Base-by-base conservation (phyloP, 2,329 filamentous ascomycete genomes). In the Phyllosticta citriasiana region DNA sequence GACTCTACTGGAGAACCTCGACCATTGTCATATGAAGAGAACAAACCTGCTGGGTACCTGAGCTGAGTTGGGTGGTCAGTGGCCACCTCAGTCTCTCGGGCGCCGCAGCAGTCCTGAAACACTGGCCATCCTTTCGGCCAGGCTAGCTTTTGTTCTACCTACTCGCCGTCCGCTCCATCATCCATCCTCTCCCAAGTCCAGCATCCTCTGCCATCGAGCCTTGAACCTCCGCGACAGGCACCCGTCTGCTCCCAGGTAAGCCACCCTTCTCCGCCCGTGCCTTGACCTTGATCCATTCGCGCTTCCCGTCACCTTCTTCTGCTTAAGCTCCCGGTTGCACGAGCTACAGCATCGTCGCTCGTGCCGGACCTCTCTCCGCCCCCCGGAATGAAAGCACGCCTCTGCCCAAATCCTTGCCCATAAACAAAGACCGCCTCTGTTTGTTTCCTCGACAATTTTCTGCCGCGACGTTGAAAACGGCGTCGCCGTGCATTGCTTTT, bases 361-460 rank as follows among this genome's bases (percentile, higher is more conserved):
- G 40, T 47, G 40, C 40, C 40, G 16, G 40, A n/a, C 14, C 40
- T 47, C 40, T 47, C 40, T 47, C 40, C 40, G 40, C 40, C 40
- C 40, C 33, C 40, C 16, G 40, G 40, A 47, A 47, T 47, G 40
- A 47, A 47, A 16, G 40, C 40, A 47, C 40, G 40, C 40, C 40
- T 47, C 14, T 16, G n/a, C 40, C 40, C n/a, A 16, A 47, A 47
- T 47, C 40, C 40, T 47, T 47, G 40, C 40, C 40, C 40, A 47
- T 47, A 47, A 47, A 47, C 40, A 47, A 47, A 47, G 40, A 47
- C 40, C 14, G 14, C 40, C 40, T 50, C 22, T 27, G 51, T 55
- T 27, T 51, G 62, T 60, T 52, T 63, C 57, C 66, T 62, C 61
- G 47, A 19, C 64, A 62, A 62, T 64, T 4, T 2, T 14, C 33